phyloP scores from a whole-genome alignment of 192 early-diverging fungal genomes.

The Cetraspora pellucida region DNA sequence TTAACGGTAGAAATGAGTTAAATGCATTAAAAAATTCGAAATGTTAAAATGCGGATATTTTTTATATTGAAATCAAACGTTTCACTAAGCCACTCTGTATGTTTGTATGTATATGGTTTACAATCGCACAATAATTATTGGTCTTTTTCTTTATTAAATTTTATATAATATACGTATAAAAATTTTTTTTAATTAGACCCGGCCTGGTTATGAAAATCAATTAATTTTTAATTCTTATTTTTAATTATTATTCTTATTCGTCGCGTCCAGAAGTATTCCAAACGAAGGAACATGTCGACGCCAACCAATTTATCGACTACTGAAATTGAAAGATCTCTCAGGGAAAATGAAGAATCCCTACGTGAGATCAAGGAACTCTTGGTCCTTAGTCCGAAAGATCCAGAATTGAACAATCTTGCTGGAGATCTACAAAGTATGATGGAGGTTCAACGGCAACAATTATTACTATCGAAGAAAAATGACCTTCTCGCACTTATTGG shows the following conservation, averaged over 20 bases:
- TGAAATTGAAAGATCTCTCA: background rate
- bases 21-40: background rate
- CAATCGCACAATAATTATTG: too few relatives aligned
- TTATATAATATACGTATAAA: too few relatives aligned
- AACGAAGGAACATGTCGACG: background rate
- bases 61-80: too few relatives aligned
- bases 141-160: too few relatives aligned
- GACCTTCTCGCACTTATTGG: background rate
- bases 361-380: constrained; percentile 8
- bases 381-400: constrained; percentile 11
- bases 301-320: background rate
- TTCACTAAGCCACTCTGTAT: too few relatives aligned
- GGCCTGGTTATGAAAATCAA: too few relatives aligned
- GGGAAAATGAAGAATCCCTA: constrained; percentile 15
- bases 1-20: background rate
- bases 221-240: too few relatives aligned
- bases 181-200: too few relatives aligned
- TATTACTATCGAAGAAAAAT: constrained; percentile 18
- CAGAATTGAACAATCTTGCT: constrained; percentile 1
- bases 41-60: too few relatives aligned
- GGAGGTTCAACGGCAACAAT: background rate
- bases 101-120: too few relatives aligned
- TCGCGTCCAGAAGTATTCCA: background rate
- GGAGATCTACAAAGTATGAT: constrained; percentile 4
- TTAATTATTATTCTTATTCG: too few relatives aligned